Evolutionary conservation across 1,284 basidiomycete species (phyloP).

Genomic region (Rhodotorula sp.): DNA sequence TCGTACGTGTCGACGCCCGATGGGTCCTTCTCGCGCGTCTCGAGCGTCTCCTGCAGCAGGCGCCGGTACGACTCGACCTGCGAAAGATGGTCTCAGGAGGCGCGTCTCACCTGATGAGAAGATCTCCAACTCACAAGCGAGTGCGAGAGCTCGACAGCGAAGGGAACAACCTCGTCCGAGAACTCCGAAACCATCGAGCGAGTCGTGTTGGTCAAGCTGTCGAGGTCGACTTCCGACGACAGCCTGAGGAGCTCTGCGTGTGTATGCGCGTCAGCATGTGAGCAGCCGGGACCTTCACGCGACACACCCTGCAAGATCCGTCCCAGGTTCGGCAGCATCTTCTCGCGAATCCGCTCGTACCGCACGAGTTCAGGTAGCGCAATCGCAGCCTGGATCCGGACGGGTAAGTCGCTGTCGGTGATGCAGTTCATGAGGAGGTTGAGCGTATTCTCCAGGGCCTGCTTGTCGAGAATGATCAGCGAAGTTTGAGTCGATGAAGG

Average conservation of each 20-base stretch:
- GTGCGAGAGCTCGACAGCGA: slow-evolving; percentile 74
- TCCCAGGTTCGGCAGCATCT: slow-evolving; percentile 73
- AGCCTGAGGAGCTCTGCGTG: slow-evolving; percentile 52
- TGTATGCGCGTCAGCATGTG: background rate
- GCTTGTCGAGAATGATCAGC: no score
- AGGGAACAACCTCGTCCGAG: slow-evolving; percentile 78
- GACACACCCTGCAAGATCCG: slow-evolving; percentile 76
- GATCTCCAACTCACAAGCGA: slow-evolving; percentile 60
- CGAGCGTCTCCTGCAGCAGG: slow-evolving; percentile 63
- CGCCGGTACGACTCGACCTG: slow-evolving; percentile 80
- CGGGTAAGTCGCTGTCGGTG: slow-evolving; percentile 70
- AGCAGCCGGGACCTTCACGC: background rate
- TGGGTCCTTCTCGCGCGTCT: slow-evolving; percentile 52
- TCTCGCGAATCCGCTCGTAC: slow-evolving; percentile 60
- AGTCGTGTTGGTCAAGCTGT: slow-evolving; percentile 76
- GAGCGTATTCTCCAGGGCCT: slow-evolving; percentile 66
- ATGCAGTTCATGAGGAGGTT: slow-evolving; percentile 56
- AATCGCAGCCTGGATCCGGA: slow-evolving; percentile 77
- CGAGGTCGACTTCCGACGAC: slow-evolving; percentile 83
- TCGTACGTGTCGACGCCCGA: slow-evolving; percentile 25
- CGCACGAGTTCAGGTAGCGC: slow-evolving; percentile 74
- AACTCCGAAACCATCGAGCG: slow-evolving; percentile 82
- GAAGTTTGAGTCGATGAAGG: no score
- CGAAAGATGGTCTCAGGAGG: background rate
- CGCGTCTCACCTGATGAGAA: background rate